Conservation (phyloP, 2,329 filamentous ascomycete genomes). For the Tolypocladium tropicale region DNA sequence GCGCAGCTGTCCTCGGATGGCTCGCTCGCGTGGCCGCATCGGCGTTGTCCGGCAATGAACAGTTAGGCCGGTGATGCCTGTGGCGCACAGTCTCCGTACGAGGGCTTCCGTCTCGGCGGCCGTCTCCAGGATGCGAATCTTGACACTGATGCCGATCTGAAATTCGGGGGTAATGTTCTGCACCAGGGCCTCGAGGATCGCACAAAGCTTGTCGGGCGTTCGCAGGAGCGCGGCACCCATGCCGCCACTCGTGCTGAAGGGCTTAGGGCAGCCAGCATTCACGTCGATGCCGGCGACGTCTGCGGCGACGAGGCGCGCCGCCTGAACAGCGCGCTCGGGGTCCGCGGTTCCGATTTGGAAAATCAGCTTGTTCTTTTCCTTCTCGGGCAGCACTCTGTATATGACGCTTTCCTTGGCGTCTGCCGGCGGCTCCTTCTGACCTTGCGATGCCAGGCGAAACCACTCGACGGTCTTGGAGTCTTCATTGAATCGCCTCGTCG, state of each 20-base stretch:
- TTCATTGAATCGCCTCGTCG: constrained; percentile 65
- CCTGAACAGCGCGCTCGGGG: constrained; percentile 72
- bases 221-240: constrained; percentile 90
- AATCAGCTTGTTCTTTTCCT: constrained; percentile 66
- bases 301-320: constrained; percentile 70
- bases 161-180: constrained; percentile 65
- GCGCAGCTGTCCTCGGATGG: constrained; percentile 73
- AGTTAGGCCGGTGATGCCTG: constrained; percentile 85
- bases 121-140: constrained; percentile 80
- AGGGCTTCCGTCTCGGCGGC: constrained; percentile 65
- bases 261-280: constrained; percentile 96
- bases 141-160: constrained; percentile 90
- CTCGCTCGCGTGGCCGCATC: constrained; percentile 84
- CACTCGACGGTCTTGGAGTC: constrained; percentile 76
- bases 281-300: constrained; percentile 94
- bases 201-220: constrained; percentile 72
- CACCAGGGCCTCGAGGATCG: constrained; percentile 77
- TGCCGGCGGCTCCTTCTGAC: constrained; percentile 44
- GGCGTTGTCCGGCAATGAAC: constrained; percentile 93
- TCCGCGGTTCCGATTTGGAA: constrained; percentile 89
- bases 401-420: constrained; percentile 59
- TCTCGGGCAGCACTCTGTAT: constrained; percentile 70
- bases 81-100: constrained; percentile 68
- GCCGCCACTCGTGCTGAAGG: constrained; percentile 84
- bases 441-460: constrained; percentile 64